Percentiles rank a stretch among this genome's conserved stretches.
phyloP scores from a whole-genome alignment of 2,329 filamentous ascomycete species.

The Epichloe amarillans region DNA sequence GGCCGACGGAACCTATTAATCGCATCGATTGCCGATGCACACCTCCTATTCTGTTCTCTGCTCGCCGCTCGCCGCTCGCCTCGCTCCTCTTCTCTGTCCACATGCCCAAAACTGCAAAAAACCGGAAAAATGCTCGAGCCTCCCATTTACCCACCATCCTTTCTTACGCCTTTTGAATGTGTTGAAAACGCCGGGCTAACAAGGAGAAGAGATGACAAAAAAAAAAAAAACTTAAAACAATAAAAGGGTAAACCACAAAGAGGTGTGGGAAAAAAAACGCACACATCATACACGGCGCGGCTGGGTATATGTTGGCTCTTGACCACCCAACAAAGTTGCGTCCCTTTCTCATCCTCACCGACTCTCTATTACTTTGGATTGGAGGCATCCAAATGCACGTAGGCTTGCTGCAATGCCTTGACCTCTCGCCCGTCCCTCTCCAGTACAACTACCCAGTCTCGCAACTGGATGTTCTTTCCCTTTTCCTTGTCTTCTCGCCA shows the following conservation, averaged over 20 bases:
- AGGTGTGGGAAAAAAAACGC: background rate
- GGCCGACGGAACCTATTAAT: background rate
- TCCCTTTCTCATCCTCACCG: background rate
- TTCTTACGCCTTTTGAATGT: slow-evolving; percentile 4
- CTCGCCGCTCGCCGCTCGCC: background rate
- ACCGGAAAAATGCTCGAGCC: background rate
- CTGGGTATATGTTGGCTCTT: slow-evolving; percentile 7
- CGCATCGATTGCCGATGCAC: background rate
- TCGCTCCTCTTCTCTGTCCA: no score
- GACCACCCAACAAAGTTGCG: background rate
- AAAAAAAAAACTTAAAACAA: background rate
- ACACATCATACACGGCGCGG: slow-evolving; percentile 1
- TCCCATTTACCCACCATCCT: slow-evolving; percentile 1
- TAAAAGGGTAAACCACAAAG: background rate
- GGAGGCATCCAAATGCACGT: slow-evolving; percentile 37
- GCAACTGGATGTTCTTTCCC: slow-evolving; percentile 67
- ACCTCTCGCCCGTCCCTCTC: slow-evolving; percentile 63
- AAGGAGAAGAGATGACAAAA: background rate
- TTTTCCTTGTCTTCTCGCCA: slow-evolving; percentile 69
- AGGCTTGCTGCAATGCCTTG: slow-evolving; percentile 47
- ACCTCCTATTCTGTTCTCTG: background rate
- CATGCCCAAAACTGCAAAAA: no score
- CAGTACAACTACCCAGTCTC: slow-evolving; percentile 68
- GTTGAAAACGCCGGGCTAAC: slow-evolving; percentile 4
- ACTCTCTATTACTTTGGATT: slow-evolving; percentile 23